phyloP scores from a whole-genome alignment of 2,329 filamentous ascomycete species.

The Microsporum ferrugineum region DNA sequence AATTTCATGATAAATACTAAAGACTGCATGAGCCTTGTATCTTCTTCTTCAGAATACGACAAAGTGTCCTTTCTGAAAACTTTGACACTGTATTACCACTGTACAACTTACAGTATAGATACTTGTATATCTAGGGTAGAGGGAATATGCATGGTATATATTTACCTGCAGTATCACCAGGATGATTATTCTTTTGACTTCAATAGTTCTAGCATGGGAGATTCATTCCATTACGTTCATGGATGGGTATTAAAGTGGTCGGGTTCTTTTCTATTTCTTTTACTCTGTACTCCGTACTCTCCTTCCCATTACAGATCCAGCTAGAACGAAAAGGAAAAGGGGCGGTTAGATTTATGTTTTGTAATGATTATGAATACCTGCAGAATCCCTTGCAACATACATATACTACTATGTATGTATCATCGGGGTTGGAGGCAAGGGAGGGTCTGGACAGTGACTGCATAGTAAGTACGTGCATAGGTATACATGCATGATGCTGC shows the following conservation, averaged over 20 bases:
- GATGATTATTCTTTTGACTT: neutral
- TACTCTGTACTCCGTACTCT: neutral
- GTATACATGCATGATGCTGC: neutral
- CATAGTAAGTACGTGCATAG: neutral
- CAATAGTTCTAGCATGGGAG: neutral
- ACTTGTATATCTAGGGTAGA: neutral
- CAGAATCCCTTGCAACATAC: constrained; percentile 1
- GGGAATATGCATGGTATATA: neutral
- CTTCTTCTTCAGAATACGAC: neutral
- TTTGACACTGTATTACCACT: no score
- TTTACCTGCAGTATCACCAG: neutral
- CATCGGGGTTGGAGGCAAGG: neutral
- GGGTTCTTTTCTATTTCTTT: neutral
- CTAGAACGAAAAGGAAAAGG: neutral
- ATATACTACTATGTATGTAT: no score
- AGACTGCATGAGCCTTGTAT: neutral
- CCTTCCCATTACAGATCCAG: neutral
- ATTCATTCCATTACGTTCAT: neutral
- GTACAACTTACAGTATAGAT: neutral
- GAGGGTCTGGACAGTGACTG: neutral
- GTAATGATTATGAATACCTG: constrained; percentile 2
- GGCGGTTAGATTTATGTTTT: neutral
- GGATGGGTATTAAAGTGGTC: neutral
- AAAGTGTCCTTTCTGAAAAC: neutral
- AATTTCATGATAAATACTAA: neutral